Conservation (phyloP, 371 early-diverging fungal species). For the Mucor saturninus region DNA sequence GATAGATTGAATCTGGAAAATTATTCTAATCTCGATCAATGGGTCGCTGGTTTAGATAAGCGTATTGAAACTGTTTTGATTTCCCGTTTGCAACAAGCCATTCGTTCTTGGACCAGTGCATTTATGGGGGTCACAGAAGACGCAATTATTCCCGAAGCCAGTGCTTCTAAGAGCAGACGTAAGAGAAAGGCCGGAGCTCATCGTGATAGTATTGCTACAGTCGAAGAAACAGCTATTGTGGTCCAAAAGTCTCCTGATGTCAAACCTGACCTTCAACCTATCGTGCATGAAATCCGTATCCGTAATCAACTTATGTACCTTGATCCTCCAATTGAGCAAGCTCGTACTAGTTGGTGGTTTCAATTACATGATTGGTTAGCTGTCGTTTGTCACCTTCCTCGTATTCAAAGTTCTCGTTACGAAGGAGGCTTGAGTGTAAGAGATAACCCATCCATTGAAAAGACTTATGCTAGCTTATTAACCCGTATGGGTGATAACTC, state of each 20-base stretch:
- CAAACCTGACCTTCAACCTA: slow-evolving; percentile 65
- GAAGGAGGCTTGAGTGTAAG: slow-evolving; percentile 77
- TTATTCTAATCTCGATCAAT: slow-evolving; percentile 90
- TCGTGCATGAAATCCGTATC: slow-evolving; percentile 86
- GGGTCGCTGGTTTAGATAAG: slow-evolving; percentile 85
- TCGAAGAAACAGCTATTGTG: slow-evolving; percentile 43
- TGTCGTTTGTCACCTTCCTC: slow-evolving; percentile 74
- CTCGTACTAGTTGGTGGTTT: slow-evolving; percentile 86
- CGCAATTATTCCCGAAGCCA: slow-evolving; percentile 43
- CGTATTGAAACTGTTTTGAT: slow-evolving; percentile 84
- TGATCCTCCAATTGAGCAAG: slow-evolving; percentile 94
- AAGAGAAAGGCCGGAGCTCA: slow-evolving; percentile 58
- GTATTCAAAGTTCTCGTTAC: slow-evolving; percentile 91
- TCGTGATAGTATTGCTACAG: slow-evolving; percentile 38
- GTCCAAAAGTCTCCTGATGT: slow-evolving; percentile 57
- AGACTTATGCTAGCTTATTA: slow-evolving; percentile 76
- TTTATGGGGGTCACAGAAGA: slow-evolving; percentile 71
- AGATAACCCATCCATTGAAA: slow-evolving; percentile 57
- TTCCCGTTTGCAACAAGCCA: slow-evolving; percentile 78
- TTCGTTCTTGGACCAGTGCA: slow-evolving; percentile 76
- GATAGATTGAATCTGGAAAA: slow-evolving; percentile 93
- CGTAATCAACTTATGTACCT: slow-evolving; percentile 95
- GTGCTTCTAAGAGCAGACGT: slow-evolving; percentile 54
- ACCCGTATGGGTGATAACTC: slow-evolving; percentile 75
- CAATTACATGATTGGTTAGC: slow-evolving; percentile 95